These are phyloP conservation scores for Candida ficus DNA, from an alignment of 805 yeast species.

Conservation along the genomic window DNA sequence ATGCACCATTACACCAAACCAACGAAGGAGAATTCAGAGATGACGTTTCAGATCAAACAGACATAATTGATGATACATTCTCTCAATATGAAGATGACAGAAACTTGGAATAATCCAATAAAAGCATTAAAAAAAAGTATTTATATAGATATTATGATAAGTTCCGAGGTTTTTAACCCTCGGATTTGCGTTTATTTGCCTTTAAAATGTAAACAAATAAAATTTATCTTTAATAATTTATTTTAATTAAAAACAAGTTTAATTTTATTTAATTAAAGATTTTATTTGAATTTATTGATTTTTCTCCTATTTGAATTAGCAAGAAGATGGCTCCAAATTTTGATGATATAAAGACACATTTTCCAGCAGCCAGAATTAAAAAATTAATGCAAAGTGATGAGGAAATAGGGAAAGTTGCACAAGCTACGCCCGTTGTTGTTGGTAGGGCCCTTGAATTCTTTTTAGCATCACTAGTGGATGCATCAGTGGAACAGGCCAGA, in stretches of 20 bases:
- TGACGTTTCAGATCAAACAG: slow-evolving; percentile 7
- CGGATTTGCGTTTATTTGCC: no score
- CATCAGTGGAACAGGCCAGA: slow-evolving; percentile 73
- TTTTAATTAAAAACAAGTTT: no score
- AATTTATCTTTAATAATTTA: no score
- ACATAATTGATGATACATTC: slow-evolving; percentile 7
- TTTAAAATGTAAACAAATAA: neutral
- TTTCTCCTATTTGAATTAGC: no score
- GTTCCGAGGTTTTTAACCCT: neutral
- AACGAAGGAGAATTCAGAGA: slow-evolving; percentile 1
- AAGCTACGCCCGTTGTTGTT: slow-evolving; percentile 97
- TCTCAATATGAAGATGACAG: slow-evolving; percentile 13
- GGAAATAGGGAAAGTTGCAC: slow-evolving; percentile 97
- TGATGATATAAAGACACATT: slow-evolving; percentile 64
- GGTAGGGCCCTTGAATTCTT: slow-evolving; percentile 93
- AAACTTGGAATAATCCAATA: slow-evolving; percentile 11
- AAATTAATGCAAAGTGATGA: slow-evolving; percentile 97
- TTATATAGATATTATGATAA: neutral
- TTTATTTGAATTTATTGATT: no score
- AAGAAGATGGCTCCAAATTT: slow-evolving; percentile 22
- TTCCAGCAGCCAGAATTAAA: slow-evolving; percentile 91
- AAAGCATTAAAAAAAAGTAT: neutral
- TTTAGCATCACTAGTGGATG: slow-evolving; percentile 83
- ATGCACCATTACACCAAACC: slow-evolving; percentile 2
- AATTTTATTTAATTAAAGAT: no score